A percentile compares a stretch with the other conserved stretches of the same genome.
Conservation (phyloP, 2,329 filamentous ascomycete species). For the Penicillium sp. region DNA sequence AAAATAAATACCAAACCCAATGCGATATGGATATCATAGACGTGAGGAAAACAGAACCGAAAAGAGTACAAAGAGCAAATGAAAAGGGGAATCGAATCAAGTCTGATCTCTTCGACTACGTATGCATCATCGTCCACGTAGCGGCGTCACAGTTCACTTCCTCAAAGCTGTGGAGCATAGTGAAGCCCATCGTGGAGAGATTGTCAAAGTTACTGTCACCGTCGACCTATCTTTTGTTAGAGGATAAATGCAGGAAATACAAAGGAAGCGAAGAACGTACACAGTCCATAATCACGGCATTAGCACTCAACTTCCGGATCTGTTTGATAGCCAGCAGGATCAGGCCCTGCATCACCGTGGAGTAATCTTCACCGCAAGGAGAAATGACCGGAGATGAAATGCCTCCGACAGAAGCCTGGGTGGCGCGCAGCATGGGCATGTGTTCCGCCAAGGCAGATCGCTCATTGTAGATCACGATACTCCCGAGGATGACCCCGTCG, state of each 20-base stretch:
- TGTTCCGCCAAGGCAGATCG: slow-evolving; percentile 67
- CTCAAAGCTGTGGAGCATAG: slow-evolving; percentile 75
- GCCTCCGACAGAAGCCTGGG: slow-evolving; percentile 62
- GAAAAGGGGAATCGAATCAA: slow-evolving; percentile 1
- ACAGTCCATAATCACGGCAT: slow-evolving; percentile 74
- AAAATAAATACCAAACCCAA: slow-evolving; percentile 11
- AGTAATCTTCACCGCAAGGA: slow-evolving; percentile 65
- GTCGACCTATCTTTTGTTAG: slow-evolving; percentile 56
- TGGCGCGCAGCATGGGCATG: slow-evolving; percentile 66
- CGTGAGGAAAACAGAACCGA: background rate
- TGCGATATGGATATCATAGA: slow-evolving; percentile 29
- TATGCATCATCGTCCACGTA: slow-evolving; percentile 59
- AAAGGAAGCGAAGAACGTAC: slow-evolving; percentile 53
- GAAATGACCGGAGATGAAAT: slow-evolving; percentile 79
- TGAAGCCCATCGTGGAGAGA: slow-evolving; percentile 76
- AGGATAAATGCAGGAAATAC: background rate
- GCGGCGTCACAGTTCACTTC: slow-evolving; percentile 70
- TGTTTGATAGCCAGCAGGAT: slow-evolving; percentile 78
- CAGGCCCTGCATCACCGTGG: slow-evolving; percentile 72
- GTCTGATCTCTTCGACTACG: slow-evolving; percentile 26
- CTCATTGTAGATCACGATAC: slow-evolving; percentile 74
- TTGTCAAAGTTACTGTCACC: slow-evolving; percentile 72
- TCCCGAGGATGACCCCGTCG: slow-evolving; percentile 70
- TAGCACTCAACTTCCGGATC: slow-evolving; percentile 74
- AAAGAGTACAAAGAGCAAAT: slow-evolving; percentile 4